Conservation (phyloP, 352 stramenopile genomes). For the Aphanomyces stellatus region DNA sequence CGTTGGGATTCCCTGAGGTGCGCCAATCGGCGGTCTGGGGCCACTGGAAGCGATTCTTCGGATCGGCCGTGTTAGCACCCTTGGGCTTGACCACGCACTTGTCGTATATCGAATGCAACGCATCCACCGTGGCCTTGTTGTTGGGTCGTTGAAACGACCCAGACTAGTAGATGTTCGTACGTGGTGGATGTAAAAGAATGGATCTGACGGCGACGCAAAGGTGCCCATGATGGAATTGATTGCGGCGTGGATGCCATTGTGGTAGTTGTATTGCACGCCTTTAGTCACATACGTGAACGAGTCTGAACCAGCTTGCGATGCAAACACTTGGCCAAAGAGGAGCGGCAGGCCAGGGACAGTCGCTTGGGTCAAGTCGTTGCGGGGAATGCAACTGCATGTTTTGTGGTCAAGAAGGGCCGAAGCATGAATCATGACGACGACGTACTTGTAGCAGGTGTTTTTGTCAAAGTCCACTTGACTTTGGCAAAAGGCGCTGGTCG, state of each 20-base stretch:
- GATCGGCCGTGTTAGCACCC: background rate
- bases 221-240: slow-evolving; percentile 55
- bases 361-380: slow-evolving; percentile 45
- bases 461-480: background rate
- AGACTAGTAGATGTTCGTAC: slow-evolving; percentile 5
- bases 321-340: slow-evolving; percentile 53
- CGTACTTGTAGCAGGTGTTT: background rate
- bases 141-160: background rate
- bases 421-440: slow-evolving; percentile 16
- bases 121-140: slow-evolving; percentile 34
- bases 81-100: slow-evolving; percentile 46
- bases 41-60: background rate
- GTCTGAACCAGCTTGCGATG: slow-evolving; percentile 50
- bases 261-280: slow-evolving; percentile 64
- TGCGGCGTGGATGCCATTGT: slow-evolving; percentile 76
- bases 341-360: slow-evolving; percentile 47
- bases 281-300: slow-evolving; percentile 48
- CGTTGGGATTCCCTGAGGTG: too few species aligned
- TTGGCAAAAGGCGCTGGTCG: slow-evolving; percentile 69
- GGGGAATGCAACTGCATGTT: slow-evolving; percentile 56
- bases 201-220: slow-evolving; percentile 67
- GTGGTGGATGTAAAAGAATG: slow-evolving; percentile 84
- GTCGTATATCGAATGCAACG: slow-evolving; percentile 78
- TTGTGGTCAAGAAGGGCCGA: slow-evolving; percentile 24
- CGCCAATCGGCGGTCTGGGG: background rate